A percentile compares a stretch with the other conserved stretches of the same genome.
Evolutionary conservation across 371 early-diverging fungal genomes (phyloP).

Genomic region (Caulochytrium protostelioides): DNA sequence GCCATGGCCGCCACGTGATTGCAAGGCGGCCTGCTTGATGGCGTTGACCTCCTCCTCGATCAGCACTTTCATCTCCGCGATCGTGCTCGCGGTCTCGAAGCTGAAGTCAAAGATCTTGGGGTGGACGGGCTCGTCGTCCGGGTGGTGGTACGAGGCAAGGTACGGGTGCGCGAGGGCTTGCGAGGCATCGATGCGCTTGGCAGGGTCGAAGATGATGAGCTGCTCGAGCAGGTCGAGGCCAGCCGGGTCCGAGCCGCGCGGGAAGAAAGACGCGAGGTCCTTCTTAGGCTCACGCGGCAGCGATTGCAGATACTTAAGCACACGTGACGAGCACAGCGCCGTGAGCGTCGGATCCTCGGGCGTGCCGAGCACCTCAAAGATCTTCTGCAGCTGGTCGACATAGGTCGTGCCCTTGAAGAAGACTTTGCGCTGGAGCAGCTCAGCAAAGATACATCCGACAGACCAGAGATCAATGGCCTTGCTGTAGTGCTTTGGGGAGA

Average conservation of each 20-base stretch:
- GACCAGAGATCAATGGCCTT: constrained; percentile 97
- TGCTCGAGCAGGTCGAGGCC: constrained; percentile 64
- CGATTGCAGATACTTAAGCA: constrained; percentile 1
- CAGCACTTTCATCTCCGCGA: constrained; percentile 23
- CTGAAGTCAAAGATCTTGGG: constrained; percentile 22
- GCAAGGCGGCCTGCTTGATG: constrained; percentile 9
- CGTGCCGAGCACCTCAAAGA: constrained; percentile 23
- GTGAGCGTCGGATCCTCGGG: constrained; percentile 18
- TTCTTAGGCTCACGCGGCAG: background rate
- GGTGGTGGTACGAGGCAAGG: constrained; percentile 17
- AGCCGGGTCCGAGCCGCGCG: background rate
- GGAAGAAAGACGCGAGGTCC: background rate
- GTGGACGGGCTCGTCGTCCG: constrained; percentile 24
- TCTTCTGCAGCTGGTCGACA: constrained; percentile 26
- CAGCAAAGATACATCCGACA: constrained; percentile 93
- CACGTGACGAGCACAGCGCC: constrained; percentile 14
- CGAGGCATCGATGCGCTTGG: constrained; percentile 74
- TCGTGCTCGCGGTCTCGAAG: constrained; percentile 23
- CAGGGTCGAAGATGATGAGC: constrained; percentile 82
- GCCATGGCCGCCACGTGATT: no score
- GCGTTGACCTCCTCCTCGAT: constrained; percentile 13
- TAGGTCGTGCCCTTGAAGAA: constrained; percentile 90
- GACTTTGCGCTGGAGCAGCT: constrained; percentile 82
- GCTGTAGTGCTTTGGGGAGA: constrained; percentile 82
- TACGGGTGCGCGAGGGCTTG: constrained; percentile 78